Percentiles rank a stretch among this genome's conserved stretches.
These are phyloP conservation scores for Saturnispora kantuleensis DNA, from an alignment of 805 yeast species.

Conservation along the genomic window DNA sequence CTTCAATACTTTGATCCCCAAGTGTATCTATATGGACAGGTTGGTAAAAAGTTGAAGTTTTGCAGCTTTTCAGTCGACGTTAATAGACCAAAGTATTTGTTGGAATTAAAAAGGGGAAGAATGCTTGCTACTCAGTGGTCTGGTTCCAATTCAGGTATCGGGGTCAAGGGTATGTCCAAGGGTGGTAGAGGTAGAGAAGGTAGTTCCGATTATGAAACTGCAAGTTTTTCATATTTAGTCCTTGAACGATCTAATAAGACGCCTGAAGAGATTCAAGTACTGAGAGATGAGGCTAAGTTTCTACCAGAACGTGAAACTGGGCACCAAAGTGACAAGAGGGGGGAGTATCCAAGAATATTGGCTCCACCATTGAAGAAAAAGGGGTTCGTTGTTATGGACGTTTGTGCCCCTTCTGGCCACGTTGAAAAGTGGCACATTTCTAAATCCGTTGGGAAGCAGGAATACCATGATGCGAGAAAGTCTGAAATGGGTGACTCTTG, in stretches of 20 bases:
- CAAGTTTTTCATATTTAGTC: conserved; percentile 66
- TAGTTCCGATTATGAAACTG: conserved; percentile 60
- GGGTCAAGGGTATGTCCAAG: conserved; percentile 35
- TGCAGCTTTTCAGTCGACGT: conserved; percentile 68
- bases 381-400: conserved; percentile 70
- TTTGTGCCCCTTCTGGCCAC: conserved; percentile 72
- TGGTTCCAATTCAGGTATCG: conserved; percentile 44
- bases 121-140: conserved; percentile 67
- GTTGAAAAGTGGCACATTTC: conserved; percentile 86
- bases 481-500: conserved; percentile 78
- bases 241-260: conserved; percentile 49
- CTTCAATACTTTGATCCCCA: conserved; percentile 70
- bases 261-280: conserved; percentile 9
- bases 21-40: conserved; percentile 41
- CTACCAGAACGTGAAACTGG: conserved; percentile 20
- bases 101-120: conserved; percentile 80
- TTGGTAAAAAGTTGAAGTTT: conserved; percentile 56
- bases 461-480: conserved; percentile 86
- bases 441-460: conserved; percentile 60
- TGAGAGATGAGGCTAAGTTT: conserved; percentile 13
- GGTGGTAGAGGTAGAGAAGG: conserved; percentile 74
- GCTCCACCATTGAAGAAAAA: conserved; percentile 65
- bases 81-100: conserved; percentile 65
- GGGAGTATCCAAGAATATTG: conserved; percentile 65
- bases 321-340: conserved; percentile 18